Percentiles rank a stretch among this genome's conserved stretches.
Conservation (phyloP, 352 stramenopile species). For the Phytopythium kandeliae region DNA sequence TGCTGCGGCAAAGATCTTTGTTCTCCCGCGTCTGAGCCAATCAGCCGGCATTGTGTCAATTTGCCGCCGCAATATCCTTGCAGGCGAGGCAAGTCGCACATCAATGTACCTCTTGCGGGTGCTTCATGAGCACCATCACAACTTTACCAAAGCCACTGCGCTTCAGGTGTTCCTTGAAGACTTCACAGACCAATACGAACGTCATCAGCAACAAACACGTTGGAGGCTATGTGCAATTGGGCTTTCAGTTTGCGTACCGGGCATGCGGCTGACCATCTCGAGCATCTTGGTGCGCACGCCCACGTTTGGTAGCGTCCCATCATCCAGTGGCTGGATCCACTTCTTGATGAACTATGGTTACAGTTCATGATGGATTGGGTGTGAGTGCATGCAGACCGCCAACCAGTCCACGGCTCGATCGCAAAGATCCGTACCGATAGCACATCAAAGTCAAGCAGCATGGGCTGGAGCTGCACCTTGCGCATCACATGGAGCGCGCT, state of each 20-base stretch:
- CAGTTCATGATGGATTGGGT: no score
- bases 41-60: background rate
- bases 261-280: conserved; percentile 71
- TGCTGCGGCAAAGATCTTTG: conserved; percentile 78
- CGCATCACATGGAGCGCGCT: conserved; percentile 62
- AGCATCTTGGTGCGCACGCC: conserved; percentile 86
- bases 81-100: background rate
- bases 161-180: conserved; percentile 89
- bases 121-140: conserved; percentile 86
- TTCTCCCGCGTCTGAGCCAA: conserved; percentile 63
- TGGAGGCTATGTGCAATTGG: background rate
- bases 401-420: no score
- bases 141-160: conserved; percentile 86
- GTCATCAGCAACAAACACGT: background rate
- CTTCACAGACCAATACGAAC: conserved; percentile 15
- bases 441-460: conserved; percentile 83
- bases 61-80: background rate
- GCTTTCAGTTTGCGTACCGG: conserved; percentile 23
- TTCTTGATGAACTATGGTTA: conserved; percentile 79
- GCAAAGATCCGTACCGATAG: conserved; percentile 54
- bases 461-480: conserved; percentile 84
- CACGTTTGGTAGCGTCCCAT: conserved; percentile 73
- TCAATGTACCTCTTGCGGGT: conserved; percentile 65
- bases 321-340: conserved; percentile 83
- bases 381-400: no score